Evolutionary conservation across 306 rosid genomes (phyloP), one percentile per base, ranked within the genome.

Genomic region (Ochetophila trinervis): DNA sequence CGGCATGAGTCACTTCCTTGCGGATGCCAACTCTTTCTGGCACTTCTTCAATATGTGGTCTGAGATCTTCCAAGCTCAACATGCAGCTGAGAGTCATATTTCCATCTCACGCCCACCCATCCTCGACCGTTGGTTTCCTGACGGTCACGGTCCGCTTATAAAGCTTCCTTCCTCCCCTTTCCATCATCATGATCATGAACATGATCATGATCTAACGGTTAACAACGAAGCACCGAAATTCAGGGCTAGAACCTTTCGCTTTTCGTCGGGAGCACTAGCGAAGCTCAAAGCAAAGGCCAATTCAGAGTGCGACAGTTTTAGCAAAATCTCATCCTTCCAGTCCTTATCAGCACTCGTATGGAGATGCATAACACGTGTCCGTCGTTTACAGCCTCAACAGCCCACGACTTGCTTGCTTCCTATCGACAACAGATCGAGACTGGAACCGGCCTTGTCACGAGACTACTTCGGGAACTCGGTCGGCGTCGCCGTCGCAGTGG

Each of bases 211-310:
- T n/a, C n/a, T n/a, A n/a, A n/a, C n/a, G n/a, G n/a, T n/a, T n/a
- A n/a, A n/a, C n/a, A n/a, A 4, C 4, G 32, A 27, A 27, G 32
- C 0, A 52, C 86, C 0, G 4, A 27, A 27, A 27, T 27, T 27
- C 32, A 66, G 85, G 40, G 90, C 80, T 60, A 82, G 85, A 56
- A 13, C 82, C 13, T 84, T 86, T 69, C 88, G 74, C 40, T 84
- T 86, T 48, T 35, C 88, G 5, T 53, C 82, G 1, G 79, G 84
- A 54, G 72, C 81, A 9, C 53, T 86, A 10, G 83, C 87, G 0
- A 82, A 82, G 13, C 54, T 89, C 6, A 89, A 89, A 76, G 76
- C 78, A n/a, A 80, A 70, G 55, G 88, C 86, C 9, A 89, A 89
- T 19, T 8, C 23, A 3, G 87, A 84, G 23, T 63, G 42, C 3